Base-by-base conservation (phyloP, 1,139 yeast genomes). In the Yamadazyma songkhlaensis region DNA sequence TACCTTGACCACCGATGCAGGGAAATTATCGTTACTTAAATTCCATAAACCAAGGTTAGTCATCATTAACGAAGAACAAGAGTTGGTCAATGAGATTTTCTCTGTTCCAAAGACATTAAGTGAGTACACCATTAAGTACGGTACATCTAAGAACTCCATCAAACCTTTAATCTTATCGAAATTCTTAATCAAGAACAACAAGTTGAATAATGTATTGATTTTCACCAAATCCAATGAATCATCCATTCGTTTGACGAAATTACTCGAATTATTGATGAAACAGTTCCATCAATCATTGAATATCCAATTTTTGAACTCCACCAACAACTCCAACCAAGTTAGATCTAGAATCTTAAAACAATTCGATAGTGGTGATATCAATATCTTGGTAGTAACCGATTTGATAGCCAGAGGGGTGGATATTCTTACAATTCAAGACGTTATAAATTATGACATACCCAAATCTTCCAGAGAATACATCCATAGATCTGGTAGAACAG, bases 401-500 rank as follows among this genome's bases (percentile, higher is more conserved):
- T 74, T 92, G 51, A 86, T 94, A 55, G 87, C 97, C 12, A 81
- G 99, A 62, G 99, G 99, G 65, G 78, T 92, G 30, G 96, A 92
- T 63, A 74, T 94, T 34, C 64, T 74, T 8, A 72, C 81, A 6
- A 79, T 94, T 35, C 72, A 80, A 23, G 79, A 81, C 44, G 97
- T 92, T 10, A 63, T 92, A 38, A 94, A 92, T 59, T 92, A 92
- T 57, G 98, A 94, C 51, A 64, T 89, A 40, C 98, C 98, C 7
- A 75, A 81, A 32, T 85, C 96, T 0, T 76, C 92, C 0, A 81
- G 94, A 47, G 98, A 92, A 53, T 94, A 92, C 51, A 87, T 92
- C 24, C 99, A 92, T 59, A 75, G 98, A 49, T 92, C 90, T 25
- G 98, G 98, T 31, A 81, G 98, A 67, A 90, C 97, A 0, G 97